Evolutionary conservation across 495 filamentous ascomycete species (phyloP).

Genomic region (Aspergillus egyptiacus): DNA sequence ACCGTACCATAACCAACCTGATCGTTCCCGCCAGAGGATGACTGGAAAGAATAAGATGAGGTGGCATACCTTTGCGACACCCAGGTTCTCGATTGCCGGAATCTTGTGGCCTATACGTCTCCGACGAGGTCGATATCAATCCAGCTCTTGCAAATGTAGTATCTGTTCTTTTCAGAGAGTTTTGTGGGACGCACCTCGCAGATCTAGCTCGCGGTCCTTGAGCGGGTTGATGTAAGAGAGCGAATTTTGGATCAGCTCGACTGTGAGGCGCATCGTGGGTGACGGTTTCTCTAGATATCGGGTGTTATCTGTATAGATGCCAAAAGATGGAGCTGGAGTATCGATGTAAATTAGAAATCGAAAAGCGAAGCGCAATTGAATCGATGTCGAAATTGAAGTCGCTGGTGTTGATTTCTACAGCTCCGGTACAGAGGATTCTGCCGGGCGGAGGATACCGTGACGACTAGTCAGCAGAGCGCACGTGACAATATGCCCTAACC

Average conservation of each 20-base stretch:
- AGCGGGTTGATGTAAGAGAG: slow-evolving; percentile 96
- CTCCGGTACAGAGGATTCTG: slow-evolving; percentile 2
- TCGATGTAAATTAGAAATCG: not conserved
- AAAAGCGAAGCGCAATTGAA: not conserved
- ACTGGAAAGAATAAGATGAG: not conserved
- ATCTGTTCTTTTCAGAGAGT: slow-evolving; percentile 87
- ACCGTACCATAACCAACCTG: no score
- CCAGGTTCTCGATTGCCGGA: slow-evolving; percentile 94
- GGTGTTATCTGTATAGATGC: slow-evolving; percentile 1
- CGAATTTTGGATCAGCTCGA: slow-evolving; percentile 84
- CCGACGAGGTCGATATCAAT: slow-evolving; percentile 67
- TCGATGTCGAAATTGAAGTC: not conserved
- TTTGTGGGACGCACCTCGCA: slow-evolving; percentile 82
- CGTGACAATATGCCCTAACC: not conserved
- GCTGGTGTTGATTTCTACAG: not conserved
- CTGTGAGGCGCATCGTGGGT: slow-evolving; percentile 84
- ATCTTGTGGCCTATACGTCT: slow-evolving; percentile 88
- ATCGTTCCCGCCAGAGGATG: no score
- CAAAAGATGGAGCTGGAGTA: not conserved
- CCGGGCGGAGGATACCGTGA: not conserved
- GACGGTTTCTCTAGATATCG: no score
- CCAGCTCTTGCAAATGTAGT: slow-evolving; percentile 78
- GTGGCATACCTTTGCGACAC: slow-evolving; percentile 76
- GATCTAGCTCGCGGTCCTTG: slow-evolving; percentile 96
- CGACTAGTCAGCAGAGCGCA: not conserved